Base-by-base conservation (phyloP, 768 basidiomycete species). In the Hygrocybe punicea region DNA sequence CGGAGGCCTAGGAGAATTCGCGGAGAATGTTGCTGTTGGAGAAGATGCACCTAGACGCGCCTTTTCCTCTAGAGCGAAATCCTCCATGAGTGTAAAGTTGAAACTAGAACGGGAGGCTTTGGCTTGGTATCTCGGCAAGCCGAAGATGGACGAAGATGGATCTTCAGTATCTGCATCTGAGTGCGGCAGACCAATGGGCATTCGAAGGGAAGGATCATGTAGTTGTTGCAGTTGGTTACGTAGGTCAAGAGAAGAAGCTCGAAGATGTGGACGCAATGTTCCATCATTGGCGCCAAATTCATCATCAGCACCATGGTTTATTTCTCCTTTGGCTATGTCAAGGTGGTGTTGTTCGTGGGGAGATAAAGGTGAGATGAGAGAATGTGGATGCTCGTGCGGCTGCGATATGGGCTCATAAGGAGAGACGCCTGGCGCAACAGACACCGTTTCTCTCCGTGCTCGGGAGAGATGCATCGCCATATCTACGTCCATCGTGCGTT, bases 401-500 rank as follows among this genome's bases (percentile, higher is more conserved):
- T 58, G 47, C 52, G 60, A 53, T 60, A 65, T 21, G 49, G 57
- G 51, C 49, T 71, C 65, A 59, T 69, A 65, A 40, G 71, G 62
- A 51, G 73, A 58, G 63, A 72, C 55, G 58, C 69, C 69, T 51
- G 75, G 66, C 60, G 74, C 70, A 11, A 74, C 62, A 23, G 77
- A 67, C 6, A 84, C 64, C 0, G 86, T 87, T 51, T 84, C 84
- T 58, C 86, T 77, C 19, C 90, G 81, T 1, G 87, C 89, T 19
- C 83, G 78, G 21, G 86, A 88, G 40, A 89, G 81, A 33, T 89
- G 87, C 67, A 91, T 81, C 53, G 89, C 91, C 89, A 93, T 92
- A 65, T 95, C 93, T 1, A 91, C 91, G 65, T 98, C 95, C 87
- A 97, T 91, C 6, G 91, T 85, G 35, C 89, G 82, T 76, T 98